Conservation (phyloP, 441 rosid genomes). For the Hura crepitans region DNA sequence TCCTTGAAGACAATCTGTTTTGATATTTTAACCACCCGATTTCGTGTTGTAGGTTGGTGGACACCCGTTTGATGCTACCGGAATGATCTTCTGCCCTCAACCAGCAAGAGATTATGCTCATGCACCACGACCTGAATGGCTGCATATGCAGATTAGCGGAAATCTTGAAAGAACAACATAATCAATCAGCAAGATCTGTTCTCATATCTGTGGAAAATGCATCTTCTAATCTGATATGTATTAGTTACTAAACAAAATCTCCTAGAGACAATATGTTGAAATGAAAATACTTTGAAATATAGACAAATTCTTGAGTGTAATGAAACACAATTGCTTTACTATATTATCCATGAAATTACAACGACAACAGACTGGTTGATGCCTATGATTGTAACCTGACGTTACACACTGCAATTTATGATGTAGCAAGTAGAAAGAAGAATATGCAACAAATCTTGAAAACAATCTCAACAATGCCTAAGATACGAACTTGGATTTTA, state of each 20-base stretch:
- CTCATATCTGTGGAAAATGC: constrained; percentile 31
- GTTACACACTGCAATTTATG: background rate
- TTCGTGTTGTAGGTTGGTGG: constrained; percentile 40
- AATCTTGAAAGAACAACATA: constrained; percentile 44
- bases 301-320: background rate
- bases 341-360: background rate
- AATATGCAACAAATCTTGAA: background rate
- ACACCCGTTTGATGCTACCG: constrained; percentile 52
- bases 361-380: background rate
- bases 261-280: constrained; percentile 7
- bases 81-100: constrained; percentile 59
- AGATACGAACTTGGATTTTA: constrained; percentile 42
- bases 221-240: constrained; percentile 26
- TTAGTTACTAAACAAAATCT: constrained; percentile 15
- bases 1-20: background rate
- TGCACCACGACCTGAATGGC: constrained; percentile 62
- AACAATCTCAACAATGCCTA: background rate
- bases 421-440: background rate
- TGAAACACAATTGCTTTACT: background rate
- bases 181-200: constrained; percentile 21
- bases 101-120: constrained; percentile 51
- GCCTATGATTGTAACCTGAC: background rate
- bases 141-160: constrained; percentile 80
- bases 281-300: background rate
- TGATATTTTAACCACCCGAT: constrained; percentile 15